A percentile compares a stretch with the other conserved stretches of the same genome.
These are phyloP conservation scores for Silene vulgaris DNA, from an alignment of 179 eudicot genomes.

Conservation along the genomic window DNA sequence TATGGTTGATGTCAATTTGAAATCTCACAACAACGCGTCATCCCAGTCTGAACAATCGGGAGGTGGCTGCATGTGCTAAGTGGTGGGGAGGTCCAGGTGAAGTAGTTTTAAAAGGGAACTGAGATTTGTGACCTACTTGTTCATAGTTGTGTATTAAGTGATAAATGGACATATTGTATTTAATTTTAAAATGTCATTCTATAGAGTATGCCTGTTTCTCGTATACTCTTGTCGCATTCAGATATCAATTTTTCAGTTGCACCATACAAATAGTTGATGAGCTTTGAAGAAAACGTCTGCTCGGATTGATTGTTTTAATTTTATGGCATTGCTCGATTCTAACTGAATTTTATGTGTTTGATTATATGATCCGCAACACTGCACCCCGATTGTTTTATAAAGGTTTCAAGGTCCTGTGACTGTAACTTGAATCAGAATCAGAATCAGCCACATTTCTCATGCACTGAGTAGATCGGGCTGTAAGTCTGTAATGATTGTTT, in stretches of 20 bases:
- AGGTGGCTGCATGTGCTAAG: constrained; percentile 74
- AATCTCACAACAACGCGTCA: constrained; percentile 39
- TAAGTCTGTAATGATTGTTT: too few species aligned
- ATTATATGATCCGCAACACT: neutral
- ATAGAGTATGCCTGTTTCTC: neutral
- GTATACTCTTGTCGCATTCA: neutral
- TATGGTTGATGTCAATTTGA: constrained; percentile 86
- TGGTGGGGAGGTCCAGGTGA: neutral
- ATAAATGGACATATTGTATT: constrained; percentile 9
- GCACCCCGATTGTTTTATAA: neutral
- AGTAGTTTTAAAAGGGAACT: constrained; percentile 1
- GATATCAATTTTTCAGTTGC: neutral
- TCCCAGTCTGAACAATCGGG: constrained; percentile 63
- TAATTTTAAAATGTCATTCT: neutral
- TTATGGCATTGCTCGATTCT: neutral
- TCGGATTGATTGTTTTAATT: neutral
- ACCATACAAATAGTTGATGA: neutral
- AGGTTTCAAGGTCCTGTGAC: too few species aligned
- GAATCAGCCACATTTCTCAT: too few species aligned
- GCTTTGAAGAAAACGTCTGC: constrained; percentile 5
- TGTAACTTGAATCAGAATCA: too few species aligned
- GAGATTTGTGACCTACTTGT: neutral
- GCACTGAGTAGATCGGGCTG: too few species aligned
- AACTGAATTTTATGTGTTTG: neutral
- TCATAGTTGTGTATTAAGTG: constrained; percentile 5